Base-by-base conservation (phyloP, 2,329 filamentous ascomycete species). In the Aureobasidium uvarum region DNA sequence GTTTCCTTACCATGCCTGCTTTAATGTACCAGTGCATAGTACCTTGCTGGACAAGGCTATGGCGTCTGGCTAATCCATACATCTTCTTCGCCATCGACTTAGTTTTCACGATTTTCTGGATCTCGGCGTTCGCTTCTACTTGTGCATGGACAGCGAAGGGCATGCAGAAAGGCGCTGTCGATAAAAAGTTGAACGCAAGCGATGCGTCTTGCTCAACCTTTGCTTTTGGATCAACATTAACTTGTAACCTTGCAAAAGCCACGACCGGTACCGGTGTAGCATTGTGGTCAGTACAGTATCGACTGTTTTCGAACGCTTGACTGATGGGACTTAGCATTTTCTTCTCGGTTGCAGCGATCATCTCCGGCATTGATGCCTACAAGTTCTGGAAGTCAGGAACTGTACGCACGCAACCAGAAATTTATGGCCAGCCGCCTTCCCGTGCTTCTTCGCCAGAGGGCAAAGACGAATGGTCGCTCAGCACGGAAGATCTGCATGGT, bases 31-130 rank as follows among this genome's bases (percentile, higher is more conserved):
- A 63, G 43, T 48, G 41, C 56, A 62, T 62, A 62, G 28, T 63
- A 20, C 60, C 60, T 63, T 63, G 46, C 48, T 63, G 60, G 60
- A 63, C 60, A 54, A 54, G 48, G 38, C n/a, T 54, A 33, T 63
- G 60, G 60, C 60, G 60, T 25, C 39, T 63, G 18, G 25, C 46
- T 25, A 63, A 45, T 45, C 48, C 60, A 10, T 63, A 52, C 28
- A 20, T 45, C n/a, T 48, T 52, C 39, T 10, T 52, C 7, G 16
- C 25, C 3, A 54, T 63, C 48, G 60, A 63, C 20, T 36, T 38
- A 2, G 38, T 45, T 3, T 54, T 63, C 41, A 52, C 38, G 6
- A 45, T 54, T 23, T 45, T 63, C 11, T 63, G 60, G 60, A 43
- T 63, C 13, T 52, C 60, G 6, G 60, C 48, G 16, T 63, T 63